Base-by-base conservation (phyloP, 179 eudicot species). In the Beta lomatogona region DNA sequence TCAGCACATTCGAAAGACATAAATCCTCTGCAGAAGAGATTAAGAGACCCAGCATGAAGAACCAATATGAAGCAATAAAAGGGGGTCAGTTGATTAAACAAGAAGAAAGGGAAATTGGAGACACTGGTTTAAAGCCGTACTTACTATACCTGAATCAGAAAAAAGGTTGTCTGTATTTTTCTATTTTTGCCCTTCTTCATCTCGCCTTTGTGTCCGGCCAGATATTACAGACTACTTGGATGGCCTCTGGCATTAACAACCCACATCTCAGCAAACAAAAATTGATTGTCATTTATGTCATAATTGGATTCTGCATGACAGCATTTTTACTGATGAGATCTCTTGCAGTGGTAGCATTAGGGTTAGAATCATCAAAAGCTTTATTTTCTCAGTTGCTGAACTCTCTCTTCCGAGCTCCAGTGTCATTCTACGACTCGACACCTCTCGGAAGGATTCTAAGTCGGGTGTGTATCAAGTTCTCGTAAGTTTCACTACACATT, bases 61-160 rank as follows among this genome's bases (percentile, higher is more conserved):
- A 72, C 14, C 82, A 78, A 77, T 55, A 79, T 31, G 60, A 78
- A 79, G 63, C 75, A 46, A 45, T 88, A 25, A 80, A 54, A 36
- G 81, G 84, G 66, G 88, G 85, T 73, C 91, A 88, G 80, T 76
- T 92, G 86, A 92, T 89, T 76, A 89, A 89, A 82, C 85, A 86
- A 86, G 97, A 91, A 85, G 96, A 89, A 81, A 85, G 86, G 77
- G 97, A 91, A 89, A 87, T 83, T 11, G 97, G 97, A 72, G 89
- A 92, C 85, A 86, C 81, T 12, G 94, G 97, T 53, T 81, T 90
- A 3, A 91, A 82, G 80, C 89, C 97, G n/a, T 91, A 90, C 74
- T 58, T 84, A 9, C 86, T 85, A 63, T 92, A 91, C 75, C 25
- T 91, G 75, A 89, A 82, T 73, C 94, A 89, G 79, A 86, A 84